Evolutionary conservation across 2,329 filamentous ascomycete genomes (phyloP).

Genomic region (Aphanoascus verrucosus): DNA sequence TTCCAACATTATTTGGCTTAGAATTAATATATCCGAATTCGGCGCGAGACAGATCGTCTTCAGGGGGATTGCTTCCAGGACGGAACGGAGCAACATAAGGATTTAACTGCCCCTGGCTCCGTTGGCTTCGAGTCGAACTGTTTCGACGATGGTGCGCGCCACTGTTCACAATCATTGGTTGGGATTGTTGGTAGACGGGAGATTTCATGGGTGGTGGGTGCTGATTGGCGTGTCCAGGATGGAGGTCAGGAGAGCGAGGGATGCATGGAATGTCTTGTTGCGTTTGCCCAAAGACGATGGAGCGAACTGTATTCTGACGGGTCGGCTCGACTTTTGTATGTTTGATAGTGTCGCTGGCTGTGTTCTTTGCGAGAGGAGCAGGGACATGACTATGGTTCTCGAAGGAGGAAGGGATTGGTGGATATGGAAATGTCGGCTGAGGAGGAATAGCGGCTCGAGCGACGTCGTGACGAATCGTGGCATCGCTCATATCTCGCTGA

Average conservation of each 20-base stretch:
- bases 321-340: background rate
- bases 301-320: conserved; percentile 1
- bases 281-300: conserved; percentile 1
- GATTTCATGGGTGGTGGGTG: background rate
- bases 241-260: background rate
- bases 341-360: background rate
- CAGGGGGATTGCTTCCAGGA: background rate
- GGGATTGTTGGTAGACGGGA: background rate
- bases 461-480: background rate
- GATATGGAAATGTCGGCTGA: background rate
- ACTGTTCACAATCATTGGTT: background rate
- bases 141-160: background rate
- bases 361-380: conserved; percentile 3
- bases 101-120: background rate
- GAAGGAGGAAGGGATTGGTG: background rate
- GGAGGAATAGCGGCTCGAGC: background rate
- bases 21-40: background rate
- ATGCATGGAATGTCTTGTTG: background rate
- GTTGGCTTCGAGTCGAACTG: background rate
- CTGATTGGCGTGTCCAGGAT: background rate
- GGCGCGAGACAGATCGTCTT: background rate
- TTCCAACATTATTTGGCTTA: background rate
- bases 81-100: background rate
- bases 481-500: background rate
- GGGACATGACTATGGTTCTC: background rate